phyloP scores from a whole-genome alignment of 108 stramenopile species.

The Skeletonema potamos region DNA sequence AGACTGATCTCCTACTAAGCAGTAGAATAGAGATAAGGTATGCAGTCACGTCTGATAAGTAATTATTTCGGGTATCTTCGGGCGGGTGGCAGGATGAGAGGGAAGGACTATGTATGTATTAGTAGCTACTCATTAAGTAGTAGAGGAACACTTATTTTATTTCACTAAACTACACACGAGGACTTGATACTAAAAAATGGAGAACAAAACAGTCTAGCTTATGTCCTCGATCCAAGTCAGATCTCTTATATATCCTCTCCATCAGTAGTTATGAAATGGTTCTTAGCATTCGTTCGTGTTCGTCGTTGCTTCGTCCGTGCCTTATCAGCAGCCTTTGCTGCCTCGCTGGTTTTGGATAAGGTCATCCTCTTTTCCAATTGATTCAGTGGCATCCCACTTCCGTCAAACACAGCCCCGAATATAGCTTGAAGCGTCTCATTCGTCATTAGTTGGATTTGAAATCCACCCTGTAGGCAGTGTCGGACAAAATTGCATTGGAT shows the following conservation, averaged over 20 bases:
- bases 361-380: conserved; percentile 79
- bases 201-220: no score
- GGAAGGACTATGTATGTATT: no score
- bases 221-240: no score
- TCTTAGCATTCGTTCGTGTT: conserved; percentile 77
- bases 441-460: conserved; percentile 78
- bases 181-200: no score
- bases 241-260: conserved; percentile 65
- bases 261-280: conserved; percentile 77
- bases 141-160: no score
- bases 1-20: no score
- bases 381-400: conserved; percentile 33
- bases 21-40: no score
- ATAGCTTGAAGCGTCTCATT: conserved; percentile 77
- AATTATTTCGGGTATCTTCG: no score
- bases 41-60: no score
- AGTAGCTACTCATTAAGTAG: no score
- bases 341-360: conserved; percentile 75
- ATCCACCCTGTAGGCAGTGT: conserved; percentile 83
- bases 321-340: conserved; percentile 67
- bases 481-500: conserved; percentile 80
- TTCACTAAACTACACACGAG: no score
- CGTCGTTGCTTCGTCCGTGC: conserved; percentile 62
- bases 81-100: no score
- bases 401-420: conserved; percentile 64